A percentile compares a stretch with the other conserved stretches of the same genome.
These are phyloP conservation scores for Cenchrus purpureus DNA, from an alignment of 176 grass and related monocot species.

Conservation along the genomic window DNA sequence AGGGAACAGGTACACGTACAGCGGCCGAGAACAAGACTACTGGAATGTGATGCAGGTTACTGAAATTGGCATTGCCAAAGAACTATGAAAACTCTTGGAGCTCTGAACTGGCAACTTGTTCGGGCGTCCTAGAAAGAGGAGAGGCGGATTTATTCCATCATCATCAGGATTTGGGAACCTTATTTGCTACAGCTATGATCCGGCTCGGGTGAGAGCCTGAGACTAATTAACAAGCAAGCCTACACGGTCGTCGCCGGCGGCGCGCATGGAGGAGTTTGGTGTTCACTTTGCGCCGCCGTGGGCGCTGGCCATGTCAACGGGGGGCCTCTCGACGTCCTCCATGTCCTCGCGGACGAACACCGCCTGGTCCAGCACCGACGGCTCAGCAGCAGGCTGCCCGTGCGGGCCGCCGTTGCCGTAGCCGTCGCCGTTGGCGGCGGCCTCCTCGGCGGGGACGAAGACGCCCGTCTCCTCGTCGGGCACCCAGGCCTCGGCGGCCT, in stretches of 20 bases:
- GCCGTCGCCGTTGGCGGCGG: background rate
- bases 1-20: no score
- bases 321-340: slow-evolving; percentile 60
- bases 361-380: slow-evolving; percentile 63
- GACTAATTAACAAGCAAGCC: background rate
- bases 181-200: background rate
- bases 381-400: background rate
- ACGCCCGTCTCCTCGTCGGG: slow-evolving; percentile 53
- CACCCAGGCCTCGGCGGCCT: slow-evolving; percentile 37
- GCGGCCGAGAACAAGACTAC: no score
- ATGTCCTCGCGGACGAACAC: slow-evolving; percentile 61
- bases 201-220: background rate
- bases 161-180: no score
- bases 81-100: background rate
- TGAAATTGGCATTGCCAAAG: background rate
- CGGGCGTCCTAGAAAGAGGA: background rate
- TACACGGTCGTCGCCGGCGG: background rate
- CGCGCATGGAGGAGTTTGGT: no score
- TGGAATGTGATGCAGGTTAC: background rate
- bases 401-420: background rate
- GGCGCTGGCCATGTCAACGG: background rate
- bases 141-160: no score
- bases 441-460: slow-evolving; percentile 38
- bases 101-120: background rate
- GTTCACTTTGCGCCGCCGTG: background rate